phyloP scores from a whole-genome alignment of 148 eudicot genomes.

The Rheum nobile region DNA sequence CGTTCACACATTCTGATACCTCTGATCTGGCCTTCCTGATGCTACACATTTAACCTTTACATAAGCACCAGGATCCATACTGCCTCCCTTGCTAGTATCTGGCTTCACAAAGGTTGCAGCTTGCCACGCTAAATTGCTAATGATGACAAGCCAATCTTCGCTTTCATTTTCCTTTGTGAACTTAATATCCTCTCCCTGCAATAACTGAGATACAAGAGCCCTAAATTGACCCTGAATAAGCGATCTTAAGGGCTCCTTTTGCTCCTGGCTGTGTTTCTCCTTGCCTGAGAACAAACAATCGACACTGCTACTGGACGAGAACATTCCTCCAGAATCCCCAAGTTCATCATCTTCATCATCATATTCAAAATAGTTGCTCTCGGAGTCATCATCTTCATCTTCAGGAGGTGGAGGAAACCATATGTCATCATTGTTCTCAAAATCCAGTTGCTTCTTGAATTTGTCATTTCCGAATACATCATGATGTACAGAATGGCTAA shows the following conservation, averaged over 20 bases:
- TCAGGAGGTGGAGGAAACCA: constrained; percentile 93
- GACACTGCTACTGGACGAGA: constrained; percentile 36
- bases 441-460: constrained; percentile 44
- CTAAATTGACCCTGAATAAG: constrained; percentile 76
- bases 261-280: constrained; percentile 40
- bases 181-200: constrained; percentile 60
- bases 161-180: constrained; percentile 27
- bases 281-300: constrained; percentile 20
- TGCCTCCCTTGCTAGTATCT: constrained; percentile 83
- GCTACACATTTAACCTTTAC: constrained; percentile 87
- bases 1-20: constrained; percentile 27
- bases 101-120: constrained; percentile 91
- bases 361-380: constrained; percentile 45
- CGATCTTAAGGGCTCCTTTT: constrained; percentile 43
- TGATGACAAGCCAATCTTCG: constrained; percentile 69
- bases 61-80: constrained; percentile 94
- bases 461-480: constrained; percentile 37
- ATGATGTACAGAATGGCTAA: constrained; percentile 54
- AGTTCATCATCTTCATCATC: constrained; percentile 70
- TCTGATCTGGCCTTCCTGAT: constrained; percentile 68
- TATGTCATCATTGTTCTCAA: constrained; percentile 56
- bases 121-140: constrained; percentile 80
- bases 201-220: constrained; percentile 84
- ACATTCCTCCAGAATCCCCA: constrained; percentile 41
- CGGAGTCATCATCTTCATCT: constrained; percentile 50